Conservation (phyloP, 1,284 basidiomycete genomes). For the Ganoderma leucocontextum region DNA sequence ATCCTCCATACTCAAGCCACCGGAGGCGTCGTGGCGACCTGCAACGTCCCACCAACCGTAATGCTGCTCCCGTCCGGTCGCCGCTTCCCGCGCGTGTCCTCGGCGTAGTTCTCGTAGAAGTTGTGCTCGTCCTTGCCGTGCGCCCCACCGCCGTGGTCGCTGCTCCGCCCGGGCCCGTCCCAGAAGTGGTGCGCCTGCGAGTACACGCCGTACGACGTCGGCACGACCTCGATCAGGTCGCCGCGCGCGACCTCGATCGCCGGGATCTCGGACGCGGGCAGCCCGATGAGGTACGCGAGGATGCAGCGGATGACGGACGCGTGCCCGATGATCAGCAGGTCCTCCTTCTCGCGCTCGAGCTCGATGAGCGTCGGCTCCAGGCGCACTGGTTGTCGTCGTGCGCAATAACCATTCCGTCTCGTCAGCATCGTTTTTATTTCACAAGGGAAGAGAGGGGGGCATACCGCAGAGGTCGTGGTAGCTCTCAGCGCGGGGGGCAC, state of each 20-base stretch:
- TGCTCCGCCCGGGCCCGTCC: conserved; percentile 79
- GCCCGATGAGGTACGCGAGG: conserved; percentile 89
- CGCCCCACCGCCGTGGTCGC: conserved; percentile 40
- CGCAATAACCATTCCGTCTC: too few species aligned
- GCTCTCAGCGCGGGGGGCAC: conserved; percentile 92
- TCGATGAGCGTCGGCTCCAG: conserved; percentile 88
- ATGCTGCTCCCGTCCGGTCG: conserved; percentile 34
- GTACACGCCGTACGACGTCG: conserved; percentile 90
- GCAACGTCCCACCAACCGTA: not conserved
- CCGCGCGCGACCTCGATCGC: conserved; percentile 95
- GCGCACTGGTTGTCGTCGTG: too few species aligned
- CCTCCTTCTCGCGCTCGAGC: conserved; percentile 82
- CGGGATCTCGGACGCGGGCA: conserved; percentile 96
- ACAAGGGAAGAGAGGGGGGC: too few species aligned
- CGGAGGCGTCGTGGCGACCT: not conserved
- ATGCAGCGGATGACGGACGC: conserved; percentile 98
- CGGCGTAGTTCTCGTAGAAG: conserved; percentile 88
- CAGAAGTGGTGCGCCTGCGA: conserved; percentile 93
- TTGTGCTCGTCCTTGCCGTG: conserved; percentile 67
- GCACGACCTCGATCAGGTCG: conserved; percentile 89
- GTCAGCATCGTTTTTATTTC: too few species aligned
- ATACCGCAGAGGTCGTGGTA: conserved; percentile 88
- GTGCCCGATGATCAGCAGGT: conserved; percentile 83
- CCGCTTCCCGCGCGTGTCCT: conserved; percentile 81
- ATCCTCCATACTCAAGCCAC: not conserved